These are phyloP conservation scores for Cyclotella sp. DNA, from an alignment of 108 stramenopile species.

Conservation along the genomic window DNA sequence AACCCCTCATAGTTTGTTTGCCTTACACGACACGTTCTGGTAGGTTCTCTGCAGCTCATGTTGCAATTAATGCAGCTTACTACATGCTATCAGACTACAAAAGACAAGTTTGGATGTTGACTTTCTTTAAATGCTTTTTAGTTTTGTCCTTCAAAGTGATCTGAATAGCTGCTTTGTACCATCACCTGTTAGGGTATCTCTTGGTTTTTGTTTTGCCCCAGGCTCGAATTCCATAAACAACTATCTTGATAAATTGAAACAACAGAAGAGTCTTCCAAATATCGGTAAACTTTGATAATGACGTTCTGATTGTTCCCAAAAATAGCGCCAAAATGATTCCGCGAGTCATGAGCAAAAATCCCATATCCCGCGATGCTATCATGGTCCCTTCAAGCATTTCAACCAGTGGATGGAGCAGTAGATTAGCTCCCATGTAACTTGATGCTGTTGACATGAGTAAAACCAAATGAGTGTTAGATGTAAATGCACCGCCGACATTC, in stretches of 20 bases:
- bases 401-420: constrained; percentile 72
- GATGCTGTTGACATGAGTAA: constrained; percentile 40
- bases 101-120: too few relatives aligned
- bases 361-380: constrained; percentile 61
- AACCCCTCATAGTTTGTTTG: too few relatives aligned
- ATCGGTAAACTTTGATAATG: constrained; percentile 35
- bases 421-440: constrained; percentile 31
- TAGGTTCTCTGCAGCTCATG: too few relatives aligned
- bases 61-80: too few relatives aligned
- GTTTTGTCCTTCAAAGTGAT: too few relatives aligned
- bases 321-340: constrained; percentile 46
- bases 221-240: constrained; percentile 48
- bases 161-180: too few relatives aligned
- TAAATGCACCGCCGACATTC: constrained; percentile 49
- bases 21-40: too few relatives aligned
- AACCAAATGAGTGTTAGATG: constrained; percentile 51
- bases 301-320: constrained; percentile 46
- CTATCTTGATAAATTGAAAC: constrained; percentile 63
- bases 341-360: constrained; percentile 56
- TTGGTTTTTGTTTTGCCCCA: constrained; percentile 10
- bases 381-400: constrained; percentile 68
- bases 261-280: constrained; percentile 66
- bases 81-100: too few relatives aligned
- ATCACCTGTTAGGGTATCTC: too few relatives aligned
- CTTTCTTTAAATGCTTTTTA: too few relatives aligned